Evolutionary conservation across 129 eudicot species (phyloP).

Genomic region (Kitagawia praeruptora): DNA sequence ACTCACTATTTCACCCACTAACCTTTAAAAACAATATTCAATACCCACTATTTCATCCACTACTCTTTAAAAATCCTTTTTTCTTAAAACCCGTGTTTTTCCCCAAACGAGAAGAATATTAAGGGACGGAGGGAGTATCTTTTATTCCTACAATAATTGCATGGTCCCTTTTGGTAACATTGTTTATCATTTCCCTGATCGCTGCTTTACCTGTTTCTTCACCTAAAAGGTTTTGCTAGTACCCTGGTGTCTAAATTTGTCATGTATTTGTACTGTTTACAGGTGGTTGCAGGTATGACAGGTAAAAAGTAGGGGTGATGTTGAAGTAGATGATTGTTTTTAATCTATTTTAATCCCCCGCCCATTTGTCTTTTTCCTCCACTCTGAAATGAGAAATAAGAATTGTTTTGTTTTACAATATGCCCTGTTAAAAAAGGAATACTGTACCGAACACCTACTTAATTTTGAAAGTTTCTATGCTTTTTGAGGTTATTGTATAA

Average conservation of each 20-base stretch:
- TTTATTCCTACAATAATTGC: neutral
- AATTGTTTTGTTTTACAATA: neutral
- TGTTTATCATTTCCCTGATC: neutral
- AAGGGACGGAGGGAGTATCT: too few species aligned
- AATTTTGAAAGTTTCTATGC: neutral
- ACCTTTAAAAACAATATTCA: too few species aligned
- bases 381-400: neutral
- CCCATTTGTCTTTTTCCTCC: neutral
- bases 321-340: neutral
- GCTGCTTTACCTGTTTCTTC: conserved; percentile 6
- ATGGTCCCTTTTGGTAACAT: neutral
- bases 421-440: neutral
- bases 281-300: conserved; percentile 66
- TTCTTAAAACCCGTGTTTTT: too few species aligned
- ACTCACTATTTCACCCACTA: too few species aligned
- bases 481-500: neutral
- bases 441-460: neutral
- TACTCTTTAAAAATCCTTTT: too few species aligned
- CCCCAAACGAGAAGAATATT: too few species aligned
- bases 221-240: neutral
- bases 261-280: conserved; percentile 12
- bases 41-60: too few species aligned
- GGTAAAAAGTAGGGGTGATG: conserved; percentile 43
- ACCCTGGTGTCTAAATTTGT: neutral
- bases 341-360: neutral